phyloP scores from a whole-genome alignment of 495 filamentous ascomycete genomes.

The Daldinia childiae region DNA sequence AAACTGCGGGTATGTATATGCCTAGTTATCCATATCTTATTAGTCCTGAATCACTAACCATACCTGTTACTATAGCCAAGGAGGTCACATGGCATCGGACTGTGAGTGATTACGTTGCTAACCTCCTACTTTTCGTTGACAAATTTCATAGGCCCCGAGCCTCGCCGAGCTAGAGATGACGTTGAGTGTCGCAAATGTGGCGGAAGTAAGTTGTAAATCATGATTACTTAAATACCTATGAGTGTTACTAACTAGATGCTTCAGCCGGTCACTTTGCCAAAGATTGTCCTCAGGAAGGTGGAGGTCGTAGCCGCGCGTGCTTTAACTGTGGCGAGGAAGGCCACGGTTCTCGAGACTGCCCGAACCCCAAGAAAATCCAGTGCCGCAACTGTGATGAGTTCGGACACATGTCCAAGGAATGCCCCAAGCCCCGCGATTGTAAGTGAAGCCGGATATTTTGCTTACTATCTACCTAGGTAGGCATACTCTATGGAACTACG shows the following conservation, averaged over 20 bases:
- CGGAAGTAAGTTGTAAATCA: slow-evolving; percentile 61
- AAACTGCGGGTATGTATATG: slow-evolving; percentile 75
- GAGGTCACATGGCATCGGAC: slow-evolving; percentile 54
- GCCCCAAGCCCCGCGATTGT: slow-evolving; percentile 80
- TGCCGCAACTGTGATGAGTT: slow-evolving; percentile 82
- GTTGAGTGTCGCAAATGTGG: slow-evolving; percentile 85
- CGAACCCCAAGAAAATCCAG: slow-evolving; percentile 54
- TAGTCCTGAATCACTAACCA: not conserved
- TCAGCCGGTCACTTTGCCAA: slow-evolving; percentile 83
- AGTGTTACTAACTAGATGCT: slow-evolving; percentile 32
- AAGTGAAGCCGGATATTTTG: slow-evolving; percentile 36
- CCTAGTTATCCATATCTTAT: too few species aligned
- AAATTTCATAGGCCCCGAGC: slow-evolving; percentile 61
- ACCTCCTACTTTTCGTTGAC: slow-evolving; percentile 52
- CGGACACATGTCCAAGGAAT: slow-evolving; percentile 78
- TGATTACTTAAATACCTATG: not conserved
- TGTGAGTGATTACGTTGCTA: slow-evolving; percentile 46
- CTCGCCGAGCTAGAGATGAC: slow-evolving; percentile 69
- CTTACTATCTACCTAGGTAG: too few species aligned
- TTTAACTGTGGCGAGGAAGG: slow-evolving; percentile 67
- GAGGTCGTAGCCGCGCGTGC: slow-evolving; percentile 60
- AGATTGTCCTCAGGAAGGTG: slow-evolving; percentile 74
- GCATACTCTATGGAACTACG: not conserved
- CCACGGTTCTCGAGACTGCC: slow-evolving; percentile 55
- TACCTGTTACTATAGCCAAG: slow-evolving; percentile 40